Percentiles rank a stretch among this genome's conserved stretches.
phyloP scores from a whole-genome alignment of 1,139 yeast species.

The Lodderomyces oxycetoniae region DNA sequence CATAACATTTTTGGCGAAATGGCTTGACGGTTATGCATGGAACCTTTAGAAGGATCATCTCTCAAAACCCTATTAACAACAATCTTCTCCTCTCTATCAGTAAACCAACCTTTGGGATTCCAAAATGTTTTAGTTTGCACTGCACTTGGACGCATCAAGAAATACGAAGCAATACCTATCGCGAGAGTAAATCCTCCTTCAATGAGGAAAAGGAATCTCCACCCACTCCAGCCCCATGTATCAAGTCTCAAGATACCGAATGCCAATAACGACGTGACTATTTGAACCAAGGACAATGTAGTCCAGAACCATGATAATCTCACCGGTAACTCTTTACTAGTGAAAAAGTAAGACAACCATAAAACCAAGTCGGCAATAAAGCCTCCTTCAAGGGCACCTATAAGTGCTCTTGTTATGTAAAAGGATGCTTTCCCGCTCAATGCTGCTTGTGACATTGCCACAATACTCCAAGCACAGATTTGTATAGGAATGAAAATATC shows the following conservation, averaged over 20 bases:
- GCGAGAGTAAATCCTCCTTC: conserved; percentile 57
- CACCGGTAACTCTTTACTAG: conserved; percentile 23
- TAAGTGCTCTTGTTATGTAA: conserved; percentile 23
- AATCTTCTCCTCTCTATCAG: conserved; percentile 57
- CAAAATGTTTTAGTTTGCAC: conserved; percentile 48
- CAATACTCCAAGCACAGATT: conserved; percentile 29
- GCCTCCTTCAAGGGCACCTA: conserved; percentile 30
- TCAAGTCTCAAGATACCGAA: conserved; percentile 28
- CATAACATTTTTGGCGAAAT: conserved; percentile 36
- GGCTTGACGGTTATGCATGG: conserved; percentile 62
- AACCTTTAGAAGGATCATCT: conserved; percentile 68
- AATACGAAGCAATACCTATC: conserved; percentile 50
- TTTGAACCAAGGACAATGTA: conserved; percentile 19
- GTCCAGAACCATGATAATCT: conserved; percentile 22
- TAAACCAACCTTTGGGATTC: conserved; percentile 59
- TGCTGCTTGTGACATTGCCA: conserved; percentile 26
- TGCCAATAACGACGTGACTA: conserved; percentile 35
- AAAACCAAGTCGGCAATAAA: conserved; percentile 28
- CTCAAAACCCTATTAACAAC: conserved; percentile 58
- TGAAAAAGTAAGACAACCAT: conserved; percentile 28
- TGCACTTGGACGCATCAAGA: conserved; percentile 57
- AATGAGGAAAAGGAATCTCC: conserved; percentile 63
- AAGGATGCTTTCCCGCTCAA: conserved; percentile 23
- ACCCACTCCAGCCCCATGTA: conserved; percentile 39
- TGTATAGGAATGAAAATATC: conserved; percentile 32